Base-by-base conservation (phyloP, 352 stramenopile genomes). In the Globisporangium spinosum region DNA sequence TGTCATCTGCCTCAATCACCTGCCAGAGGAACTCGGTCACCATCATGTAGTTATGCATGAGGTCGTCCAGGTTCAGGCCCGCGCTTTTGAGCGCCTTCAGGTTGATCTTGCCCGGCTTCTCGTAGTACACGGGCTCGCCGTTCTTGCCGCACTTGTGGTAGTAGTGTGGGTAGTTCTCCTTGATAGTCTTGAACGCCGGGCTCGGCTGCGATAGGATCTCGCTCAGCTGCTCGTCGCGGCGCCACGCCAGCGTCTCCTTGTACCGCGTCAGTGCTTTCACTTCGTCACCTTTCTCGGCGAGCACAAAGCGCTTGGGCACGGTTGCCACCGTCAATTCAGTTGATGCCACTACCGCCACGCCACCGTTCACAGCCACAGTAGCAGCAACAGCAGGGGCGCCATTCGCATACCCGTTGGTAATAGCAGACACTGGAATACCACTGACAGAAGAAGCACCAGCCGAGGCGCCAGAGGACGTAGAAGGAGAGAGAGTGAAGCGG, bases 141-240 rank as follows among this genome's bases (percentile, higher is more conserved):
- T 93, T 74, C 45, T 89, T 89, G 56, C 87, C 87, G 43, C 85
- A 82, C 69, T 95, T 95, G 79, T 95, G 85, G 75, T 95, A 96
- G 70, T 90, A 97, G 59, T 97, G 89, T 53, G 90, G 89, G 75
- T 97, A 97, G 74, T 97, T 95, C 25, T 87, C 73, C 71, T 97
- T 97, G 76, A 97, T 97, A 34, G 81, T 84, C 60, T 87, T 78
- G 61, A 95, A 96, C 58, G 90, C 73, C 54, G 80, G 85, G 56
- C 70, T 89, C 38, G 87, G 80, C 15, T 77, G 64, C 20, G 74
- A 71, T 40, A 97, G 80, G 47, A 97, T 93, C 7, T 25, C 66
- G 73, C 95, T 87, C n/a, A 97, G 70, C 15, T 86, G 78, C 70
- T 97, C 78, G 17, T 91, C 85, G 25, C 83, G 75, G 23, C 90